Evolutionary conservation across 2,329 filamentous ascomycete genomes (phyloP), one percentile per base, ranked within the genome.

Genomic region (Verticillium zaregamsianum): DNA sequence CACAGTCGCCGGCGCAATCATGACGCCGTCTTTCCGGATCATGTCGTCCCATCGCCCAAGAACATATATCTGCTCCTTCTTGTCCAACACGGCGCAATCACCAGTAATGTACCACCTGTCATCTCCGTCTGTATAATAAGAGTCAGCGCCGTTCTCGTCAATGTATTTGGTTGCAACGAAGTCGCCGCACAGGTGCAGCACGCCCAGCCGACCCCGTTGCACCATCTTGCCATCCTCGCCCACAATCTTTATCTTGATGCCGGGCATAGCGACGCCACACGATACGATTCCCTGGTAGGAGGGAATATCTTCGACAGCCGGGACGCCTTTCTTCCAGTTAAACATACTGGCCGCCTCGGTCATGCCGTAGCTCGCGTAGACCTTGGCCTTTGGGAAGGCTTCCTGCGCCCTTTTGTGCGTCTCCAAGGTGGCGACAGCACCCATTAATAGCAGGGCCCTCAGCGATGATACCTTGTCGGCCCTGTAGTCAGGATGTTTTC

Each of bases 21-120:
- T 12, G 5, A 17, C 20, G 23, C 20, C 49, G 25, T 55, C 31
- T 15, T 49, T 33, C 25, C 23, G 23, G 15, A 59, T n/a, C 33
- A 59, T 33, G 6, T 32, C n/a, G n/a, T 59, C 58, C 40, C 40
- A 33, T 6, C 45, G 40, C 14, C 40, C 58, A 3, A 59, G 28
- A 12, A 59, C 28, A 15, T 23, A 59, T 9, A 59, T 11, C 20
- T 17, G 40, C 0, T 49, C 31, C 14, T 59, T 5, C 5, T 39
- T 31, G 17, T 49, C 58, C 25, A 59, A n/a, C 20, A 59, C 17
- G 14, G 58, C 58, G 28, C 40, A 59, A 39, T 59, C 58, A n/a
- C 17, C 20, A 17, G 40, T 54, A 2, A 49, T 28, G 20, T 59
- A 59, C 58, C 58, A 59, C 12, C 31, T 14, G 5, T n/a, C 32